These are phyloP conservation scores for Eucalyptus sp. DNA, from an alignment of 345 rosid genomes.

Conservation along the genomic window DNA sequence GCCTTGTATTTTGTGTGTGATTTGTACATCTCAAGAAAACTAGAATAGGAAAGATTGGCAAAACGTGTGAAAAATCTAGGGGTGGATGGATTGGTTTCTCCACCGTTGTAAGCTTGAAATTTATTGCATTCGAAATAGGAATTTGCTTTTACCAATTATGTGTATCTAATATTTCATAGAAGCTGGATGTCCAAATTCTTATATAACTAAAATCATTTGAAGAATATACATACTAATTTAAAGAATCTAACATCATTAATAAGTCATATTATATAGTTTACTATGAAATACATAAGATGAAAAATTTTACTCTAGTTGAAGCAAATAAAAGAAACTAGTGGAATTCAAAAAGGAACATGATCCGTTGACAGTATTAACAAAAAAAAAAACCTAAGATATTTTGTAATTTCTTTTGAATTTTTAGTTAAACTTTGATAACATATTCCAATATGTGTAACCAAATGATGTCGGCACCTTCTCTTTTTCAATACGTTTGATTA, in stretches of 20 bases:
- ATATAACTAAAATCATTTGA: background rate
- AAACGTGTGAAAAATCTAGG: background rate
- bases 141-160: background rate
- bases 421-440: background rate
- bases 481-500: background rate
- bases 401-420: background rate
- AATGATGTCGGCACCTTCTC: background rate
- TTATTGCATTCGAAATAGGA: background rate
- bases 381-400: too few relatives aligned
- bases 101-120: background rate
- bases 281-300: background rate
- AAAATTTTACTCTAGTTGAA: background rate
- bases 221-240: background rate
- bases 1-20: background rate
- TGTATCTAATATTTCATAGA: background rate
- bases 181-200: background rate
- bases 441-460: background rate
- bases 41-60: background rate
- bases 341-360: too few relatives aligned
- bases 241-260: background rate
- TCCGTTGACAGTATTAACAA: fast-evolving
- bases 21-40: background rate
- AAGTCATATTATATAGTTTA: background rate
- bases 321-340: background rate
- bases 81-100: background rate